Base-by-base conservation (phyloP, 2,329 filamentous ascomycete species). In the Mollisiaceae sp. region DNA sequence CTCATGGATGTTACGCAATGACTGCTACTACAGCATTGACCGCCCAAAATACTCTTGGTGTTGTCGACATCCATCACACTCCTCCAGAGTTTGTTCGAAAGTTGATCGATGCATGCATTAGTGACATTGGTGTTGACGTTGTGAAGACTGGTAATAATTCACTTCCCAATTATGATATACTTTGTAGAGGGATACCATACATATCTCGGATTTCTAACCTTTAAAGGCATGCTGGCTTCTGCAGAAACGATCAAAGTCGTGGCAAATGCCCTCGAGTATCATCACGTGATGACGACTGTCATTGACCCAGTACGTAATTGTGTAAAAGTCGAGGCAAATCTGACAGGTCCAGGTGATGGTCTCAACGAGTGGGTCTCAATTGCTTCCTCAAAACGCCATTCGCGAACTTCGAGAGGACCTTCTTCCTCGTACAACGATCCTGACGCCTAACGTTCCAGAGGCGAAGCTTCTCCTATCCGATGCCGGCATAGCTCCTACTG, bases 11-110 rank as follows among this genome's bases (percentile, higher is more conserved):
- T 80, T 98, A 98, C 83, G 93, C 93, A 66, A 96, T 97, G 89
- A 97, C 94, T 59, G 93, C 94, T 24, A 97, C 94, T 11, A 96
- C 94, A 15, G 94, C 94, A 22, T 82, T 99, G 75, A 99, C 95
- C n/a, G 94, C 93, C 18, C 95, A 98, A 76, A 97, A 98, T 78
- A 99, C 95, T 0, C 83, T 86, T 61, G 93, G 93, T 4, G 93
- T 98, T 15, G 83, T 88, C 67, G 92, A 85, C 69, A 92, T 98
- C 60, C 92, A 97, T 75, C 81, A 90, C 63, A 86, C 91, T 8
- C 94, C 94, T 0, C 82, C 91, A 0, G 82, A 84, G 4, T 97
- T 98, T 77, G 87, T 97, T 27, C 83, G 83, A 70, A 91, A 92
- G 81, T 92, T 97, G 79, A 93, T 98, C 66, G 89, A 94, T 79